Evolutionary conservation across 768 basidiomycete species (phyloP).

Genomic region (Suillus occidentalis): DNA sequence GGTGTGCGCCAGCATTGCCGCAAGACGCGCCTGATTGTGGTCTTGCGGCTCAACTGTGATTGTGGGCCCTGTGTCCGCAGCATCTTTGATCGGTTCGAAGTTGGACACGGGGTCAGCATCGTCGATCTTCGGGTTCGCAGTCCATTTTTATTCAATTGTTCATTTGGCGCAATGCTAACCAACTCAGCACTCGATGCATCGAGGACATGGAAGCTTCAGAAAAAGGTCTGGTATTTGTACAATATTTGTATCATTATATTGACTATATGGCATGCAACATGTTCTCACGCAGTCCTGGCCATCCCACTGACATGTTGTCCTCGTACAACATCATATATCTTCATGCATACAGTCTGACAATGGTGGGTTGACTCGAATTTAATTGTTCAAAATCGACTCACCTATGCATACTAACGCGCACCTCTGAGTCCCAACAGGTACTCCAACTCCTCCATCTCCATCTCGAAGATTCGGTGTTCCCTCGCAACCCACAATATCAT

Average conservation of each 20-base stretch:
- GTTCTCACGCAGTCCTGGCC: too few species aligned
- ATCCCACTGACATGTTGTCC: too few species aligned
- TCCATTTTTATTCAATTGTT: too few species aligned
- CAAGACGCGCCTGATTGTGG: background rate
- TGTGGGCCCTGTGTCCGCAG: slow-evolving; percentile 6
- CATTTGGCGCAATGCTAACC: too few species aligned
- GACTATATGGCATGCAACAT: too few species aligned
- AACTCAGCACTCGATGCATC: too few species aligned
- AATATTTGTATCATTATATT: too few species aligned
- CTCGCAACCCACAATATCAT: background rate
- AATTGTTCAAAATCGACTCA: background rate
- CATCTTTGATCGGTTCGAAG: slow-evolving; percentile 16
- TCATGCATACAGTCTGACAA: background rate
- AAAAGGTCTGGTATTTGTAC: too few species aligned
- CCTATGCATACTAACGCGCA: background rate
- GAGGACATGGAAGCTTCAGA: too few species aligned
- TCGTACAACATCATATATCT: too few species aligned
- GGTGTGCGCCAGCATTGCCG: background rate
- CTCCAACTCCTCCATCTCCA: background rate
- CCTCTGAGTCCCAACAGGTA: background rate
- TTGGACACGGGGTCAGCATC: slow-evolving; percentile 11
- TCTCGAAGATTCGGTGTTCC: background rate
- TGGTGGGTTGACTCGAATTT: background rate
- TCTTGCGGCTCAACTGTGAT: background rate
- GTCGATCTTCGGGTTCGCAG: background rate